A percentile compares a stretch with the other conserved stretches of the same genome.
Conservation (phyloP, 345 rosid genomes). For the Excoecaria cochinchinensis region DNA sequence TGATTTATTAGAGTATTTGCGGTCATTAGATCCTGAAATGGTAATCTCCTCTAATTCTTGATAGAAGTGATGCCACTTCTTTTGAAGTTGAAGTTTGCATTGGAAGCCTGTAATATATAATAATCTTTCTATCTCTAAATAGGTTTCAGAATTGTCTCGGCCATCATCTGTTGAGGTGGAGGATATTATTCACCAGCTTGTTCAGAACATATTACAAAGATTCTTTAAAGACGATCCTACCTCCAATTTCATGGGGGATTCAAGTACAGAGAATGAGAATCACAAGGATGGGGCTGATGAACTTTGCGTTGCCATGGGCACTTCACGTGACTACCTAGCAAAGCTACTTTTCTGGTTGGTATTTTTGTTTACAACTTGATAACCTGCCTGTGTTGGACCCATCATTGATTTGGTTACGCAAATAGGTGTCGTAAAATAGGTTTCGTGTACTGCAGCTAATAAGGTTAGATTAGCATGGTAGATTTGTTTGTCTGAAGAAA, state of each 20-base stretch:
- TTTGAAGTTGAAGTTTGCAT: conserved; percentile 8
- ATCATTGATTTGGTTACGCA: not conserved
- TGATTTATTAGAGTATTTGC: conserved; percentile 76
- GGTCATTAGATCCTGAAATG: conserved; percentile 75
- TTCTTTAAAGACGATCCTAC: conserved; percentile 46
- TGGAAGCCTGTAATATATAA: not conserved
- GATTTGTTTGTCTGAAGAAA: not conserved
- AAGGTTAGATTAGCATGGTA: not conserved
- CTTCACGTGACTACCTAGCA: conserved; percentile 88
- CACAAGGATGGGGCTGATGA: conserved; percentile 41
- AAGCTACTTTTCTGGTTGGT: conserved; percentile 89
- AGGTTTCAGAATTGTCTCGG: conserved; percentile 78
- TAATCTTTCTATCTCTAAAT: conserved; percentile 10
- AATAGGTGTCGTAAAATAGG: not conserved
- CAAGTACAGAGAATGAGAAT: conserved; percentile 30
- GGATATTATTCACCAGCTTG: conserved; percentile 82
- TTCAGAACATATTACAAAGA: conserved; percentile 51
- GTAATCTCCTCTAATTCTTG: conserved; percentile 29
- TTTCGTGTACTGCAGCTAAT: not conserved
- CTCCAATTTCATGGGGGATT: conserved; percentile 34
- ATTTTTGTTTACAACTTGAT: conserved; percentile 5
- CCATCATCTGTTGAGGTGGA: conserved; percentile 87
- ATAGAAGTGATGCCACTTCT: not conserved
- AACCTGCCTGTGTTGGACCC: not conserved
- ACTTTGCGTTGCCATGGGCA: conserved; percentile 43